Percentiles rank a stretch among this genome's conserved stretches.
Conservation (phyloP, 495 filamentous ascomycete species). For the Aspergillus biplanus region DNA sequence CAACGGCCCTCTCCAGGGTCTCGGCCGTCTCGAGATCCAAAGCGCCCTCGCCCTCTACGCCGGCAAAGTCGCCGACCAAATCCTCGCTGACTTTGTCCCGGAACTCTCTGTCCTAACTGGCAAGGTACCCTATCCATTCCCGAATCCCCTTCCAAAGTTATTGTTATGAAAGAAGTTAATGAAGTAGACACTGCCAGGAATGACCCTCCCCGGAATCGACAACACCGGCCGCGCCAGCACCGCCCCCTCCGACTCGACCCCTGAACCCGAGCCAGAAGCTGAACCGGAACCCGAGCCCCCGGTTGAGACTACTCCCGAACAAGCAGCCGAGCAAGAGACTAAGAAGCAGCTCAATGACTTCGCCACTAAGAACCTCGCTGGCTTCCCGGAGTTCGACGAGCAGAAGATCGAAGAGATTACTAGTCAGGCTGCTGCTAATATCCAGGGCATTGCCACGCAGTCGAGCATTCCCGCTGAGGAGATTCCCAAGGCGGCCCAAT, state of each 20-base stretch:
- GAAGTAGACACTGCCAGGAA: not conserved
- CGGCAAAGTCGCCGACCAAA: conserved; percentile 6
- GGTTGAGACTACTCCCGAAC: not conserved
- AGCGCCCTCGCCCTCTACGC: conserved; percentile 3
- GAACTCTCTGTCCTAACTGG: not conserved
- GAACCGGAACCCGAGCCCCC: not conserved
- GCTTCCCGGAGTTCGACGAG: conserved; percentile 4
- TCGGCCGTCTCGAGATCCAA: conserved; percentile 6
- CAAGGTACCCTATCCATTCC: not conserved
- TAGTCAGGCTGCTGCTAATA: not conserved
- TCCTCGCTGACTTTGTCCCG: conserved; percentile 2
- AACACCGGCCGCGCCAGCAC: conserved; percentile 4
- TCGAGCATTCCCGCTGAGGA: conserved; percentile 3
- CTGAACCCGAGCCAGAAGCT: not conserved
- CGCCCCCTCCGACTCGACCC: not conserved
- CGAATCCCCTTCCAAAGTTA: not conserved
- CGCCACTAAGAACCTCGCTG: conserved; percentile 3
- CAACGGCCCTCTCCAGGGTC: conserved; percentile 1
- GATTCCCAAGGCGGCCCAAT: conserved; percentile 4
- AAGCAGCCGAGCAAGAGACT: conserved; percentile 1
- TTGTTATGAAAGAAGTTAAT: not conserved
- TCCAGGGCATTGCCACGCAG: conserved; percentile 1
- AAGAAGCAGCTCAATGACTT: conserved; percentile 8
- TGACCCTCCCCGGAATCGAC: conserved; percentile 1
- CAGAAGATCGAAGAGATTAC: conserved; percentile 4